phyloP scores from a whole-genome alignment of 371 early-diverging fungal species.

The Mucor plumbeus region DNA sequence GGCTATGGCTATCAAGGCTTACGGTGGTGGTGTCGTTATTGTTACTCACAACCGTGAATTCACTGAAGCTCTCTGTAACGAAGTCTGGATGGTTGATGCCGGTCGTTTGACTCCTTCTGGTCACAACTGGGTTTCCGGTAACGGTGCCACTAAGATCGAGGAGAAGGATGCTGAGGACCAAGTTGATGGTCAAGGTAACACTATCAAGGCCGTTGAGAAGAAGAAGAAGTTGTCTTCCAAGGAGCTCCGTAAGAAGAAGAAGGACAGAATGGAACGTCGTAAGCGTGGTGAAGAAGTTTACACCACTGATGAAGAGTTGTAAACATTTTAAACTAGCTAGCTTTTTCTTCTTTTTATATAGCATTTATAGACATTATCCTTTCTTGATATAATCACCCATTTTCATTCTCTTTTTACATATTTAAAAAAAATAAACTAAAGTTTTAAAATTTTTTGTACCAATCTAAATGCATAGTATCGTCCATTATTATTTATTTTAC shows the following conservation, averaged over 20 bases:
- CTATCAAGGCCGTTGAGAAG: slow-evolving; percentile 52
- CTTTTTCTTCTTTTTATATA: slow-evolving; percentile 4
- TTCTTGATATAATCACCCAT: slow-evolving; percentile 2
- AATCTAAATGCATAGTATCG: not conserved
- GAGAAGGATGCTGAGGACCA: slow-evolving; percentile 49
- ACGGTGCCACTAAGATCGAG: slow-evolving; percentile 43
- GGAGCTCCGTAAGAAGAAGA: slow-evolving; percentile 63
- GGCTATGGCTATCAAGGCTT: slow-evolving; percentile 68
- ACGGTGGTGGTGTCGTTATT: slow-evolving; percentile 79
- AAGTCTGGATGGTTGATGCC: slow-evolving; percentile 78
- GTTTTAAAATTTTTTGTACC: not conserved
- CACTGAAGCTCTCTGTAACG: slow-evolving; percentile 70
- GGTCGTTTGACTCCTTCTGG: slow-evolving; percentile 63
- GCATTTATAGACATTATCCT: slow-evolving; percentile 6
- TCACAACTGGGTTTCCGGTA: slow-evolving; percentile 60
- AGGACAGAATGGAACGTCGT: slow-evolving; percentile 62
- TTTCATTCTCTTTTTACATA: slow-evolving; percentile 1
- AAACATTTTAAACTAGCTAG: slow-evolving; percentile 20
- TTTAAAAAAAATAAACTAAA: not conserved
- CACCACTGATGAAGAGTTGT: slow-evolving; percentile 55
- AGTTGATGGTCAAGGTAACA: slow-evolving; percentile 60
- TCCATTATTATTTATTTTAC: too few relatives aligned
- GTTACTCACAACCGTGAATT: slow-evolving; percentile 81
- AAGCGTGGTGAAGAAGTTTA: slow-evolving; percentile 64
- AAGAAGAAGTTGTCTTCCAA: slow-evolving; percentile 56